A percentile compares a stretch with the other conserved stretches of the same genome.
Evolutionary conservation across 306 rosid species (phyloP).

Genomic region (Morella rubra): DNA sequence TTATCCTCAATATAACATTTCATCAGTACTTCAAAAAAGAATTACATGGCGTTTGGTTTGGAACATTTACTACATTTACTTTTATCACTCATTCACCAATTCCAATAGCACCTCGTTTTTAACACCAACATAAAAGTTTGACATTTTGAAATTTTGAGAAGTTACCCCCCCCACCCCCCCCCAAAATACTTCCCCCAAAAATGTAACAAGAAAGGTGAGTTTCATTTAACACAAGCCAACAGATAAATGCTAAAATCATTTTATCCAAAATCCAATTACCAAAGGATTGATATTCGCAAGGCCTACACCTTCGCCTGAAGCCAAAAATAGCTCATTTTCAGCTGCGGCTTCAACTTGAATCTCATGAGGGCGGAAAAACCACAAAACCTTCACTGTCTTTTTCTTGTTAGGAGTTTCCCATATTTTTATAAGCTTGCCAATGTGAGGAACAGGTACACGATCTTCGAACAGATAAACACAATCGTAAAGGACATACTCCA

Average conservation of each 20-base stretch:
- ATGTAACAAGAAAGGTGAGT: too few species aligned
- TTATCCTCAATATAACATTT: too few species aligned
- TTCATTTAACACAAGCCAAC: too few species aligned
- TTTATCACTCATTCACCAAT: too few species aligned
- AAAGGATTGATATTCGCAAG: constrained; percentile 68
- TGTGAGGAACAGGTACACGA: constrained; percentile 60
- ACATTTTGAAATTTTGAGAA: too few species aligned
- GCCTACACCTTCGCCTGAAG: constrained; percentile 75
- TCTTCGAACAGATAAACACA: constrained; percentile 67
- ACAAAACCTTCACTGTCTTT: constrained; percentile 68
- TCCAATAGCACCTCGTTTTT: too few species aligned
- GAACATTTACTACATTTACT: too few species aligned
- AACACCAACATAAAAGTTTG: too few species aligned
- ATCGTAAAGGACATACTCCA: constrained; percentile 60
- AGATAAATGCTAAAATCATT: neutral
- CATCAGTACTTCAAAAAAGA: too few species aligned
- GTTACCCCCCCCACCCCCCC: too few species aligned
- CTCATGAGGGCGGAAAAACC: constrained; percentile 89
- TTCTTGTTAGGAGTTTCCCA: constrained; percentile 60
- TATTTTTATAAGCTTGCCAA: constrained; percentile 72
- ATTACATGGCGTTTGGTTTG: too few species aligned
- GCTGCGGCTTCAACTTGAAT: constrained; percentile 39
- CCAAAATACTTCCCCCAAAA: too few species aligned
- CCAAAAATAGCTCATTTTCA: constrained; percentile 73
- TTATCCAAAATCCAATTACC: constrained; percentile 45